phyloP scores from a whole-genome alignment of 1,284 basidiomycete genomes.

The Ustilago sp. region DNA sequence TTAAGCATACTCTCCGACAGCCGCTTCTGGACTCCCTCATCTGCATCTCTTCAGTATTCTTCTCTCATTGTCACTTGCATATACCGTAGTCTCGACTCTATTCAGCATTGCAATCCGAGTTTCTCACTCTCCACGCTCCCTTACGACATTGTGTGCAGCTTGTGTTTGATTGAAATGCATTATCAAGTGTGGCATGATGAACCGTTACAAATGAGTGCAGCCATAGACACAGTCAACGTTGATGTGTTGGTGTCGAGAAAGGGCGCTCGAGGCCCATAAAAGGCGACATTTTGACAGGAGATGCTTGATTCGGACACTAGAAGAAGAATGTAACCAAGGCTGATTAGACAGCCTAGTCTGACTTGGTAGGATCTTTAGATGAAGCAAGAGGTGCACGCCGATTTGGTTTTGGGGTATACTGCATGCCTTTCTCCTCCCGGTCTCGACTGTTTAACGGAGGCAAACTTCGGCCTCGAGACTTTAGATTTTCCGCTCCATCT shows the following conservation, averaged over 20 bases:
- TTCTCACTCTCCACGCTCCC: background rate
- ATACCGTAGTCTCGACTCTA: background rate
- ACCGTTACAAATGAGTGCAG: background rate
- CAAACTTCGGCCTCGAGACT: no score
- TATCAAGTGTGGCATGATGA: background rate
- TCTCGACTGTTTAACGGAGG: background rate
- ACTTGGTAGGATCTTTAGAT: background rate
- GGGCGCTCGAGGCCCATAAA: no score
- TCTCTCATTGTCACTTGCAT: conserved; percentile 6
- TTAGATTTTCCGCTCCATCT: background rate
- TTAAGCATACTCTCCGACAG: background rate
- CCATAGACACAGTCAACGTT: background rate
- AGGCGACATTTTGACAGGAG: no score
- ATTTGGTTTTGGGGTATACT: conserved; percentile 8
- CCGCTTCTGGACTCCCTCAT: background rate
- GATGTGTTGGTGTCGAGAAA: no score
- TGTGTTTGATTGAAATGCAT: background rate
- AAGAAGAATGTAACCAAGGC: no score
- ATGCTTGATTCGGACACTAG: no score
- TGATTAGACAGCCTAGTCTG: no score
- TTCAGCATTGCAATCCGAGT: conserved; percentile 12
- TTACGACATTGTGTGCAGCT: background rate
- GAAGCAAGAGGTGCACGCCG: background rate
- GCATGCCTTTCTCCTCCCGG: background rate
- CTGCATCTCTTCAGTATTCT: background rate